phyloP scores from a whole-genome alignment of 192 early-diverging fungal species.

The Linnemannia elongata region DNA sequence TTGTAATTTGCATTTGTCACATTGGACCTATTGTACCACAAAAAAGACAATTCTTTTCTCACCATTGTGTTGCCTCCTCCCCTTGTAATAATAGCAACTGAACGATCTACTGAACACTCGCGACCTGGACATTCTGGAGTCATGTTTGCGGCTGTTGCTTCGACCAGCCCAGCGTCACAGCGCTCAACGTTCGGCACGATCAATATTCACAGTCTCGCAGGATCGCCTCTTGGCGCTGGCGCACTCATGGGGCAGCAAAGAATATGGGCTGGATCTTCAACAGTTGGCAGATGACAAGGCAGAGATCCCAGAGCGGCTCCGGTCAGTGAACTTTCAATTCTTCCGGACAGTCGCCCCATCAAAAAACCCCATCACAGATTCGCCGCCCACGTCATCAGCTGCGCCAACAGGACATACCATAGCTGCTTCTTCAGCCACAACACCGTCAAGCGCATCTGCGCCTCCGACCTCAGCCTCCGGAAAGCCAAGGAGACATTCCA shows the following conservation, averaged over 20 bases:
- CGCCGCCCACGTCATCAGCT: slow-evolving; percentile 16
- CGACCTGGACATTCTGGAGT: slow-evolving; percentile 86
- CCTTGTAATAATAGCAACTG: slow-evolving; percentile 73
- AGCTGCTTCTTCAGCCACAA: background rate
- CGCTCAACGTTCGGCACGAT: slow-evolving; percentile 78
- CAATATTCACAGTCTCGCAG: slow-evolving; percentile 68
- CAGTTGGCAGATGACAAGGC: slow-evolving; percentile 58
- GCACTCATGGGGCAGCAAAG: slow-evolving; percentile 72
- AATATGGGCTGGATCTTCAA: slow-evolving; percentile 63
- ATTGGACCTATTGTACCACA: background rate
- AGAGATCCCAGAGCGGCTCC: slow-evolving; percentile 56
- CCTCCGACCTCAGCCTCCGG: slow-evolving; percentile 9
- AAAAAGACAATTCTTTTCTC: background rate
- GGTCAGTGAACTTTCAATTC: slow-evolving; percentile 71
- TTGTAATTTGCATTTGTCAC: background rate
- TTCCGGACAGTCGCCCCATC: slow-evolving; percentile 63
- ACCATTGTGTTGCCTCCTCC: background rate
- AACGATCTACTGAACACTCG: slow-evolving; percentile 81
- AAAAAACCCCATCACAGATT: slow-evolving; percentile 23
- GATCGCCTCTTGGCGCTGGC: slow-evolving; percentile 71
- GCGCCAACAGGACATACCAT: slow-evolving; percentile 16
- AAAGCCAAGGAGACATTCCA: slow-evolving; percentile 35
- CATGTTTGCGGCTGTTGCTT: slow-evolving; percentile 83
- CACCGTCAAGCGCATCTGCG: slow-evolving; percentile 9
- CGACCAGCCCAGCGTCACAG: slow-evolving; percentile 92